These are phyloP conservation scores for Ceriops zippeliana DNA, from an alignment of 345 rosid genomes.

Conservation along the genomic window DNA sequence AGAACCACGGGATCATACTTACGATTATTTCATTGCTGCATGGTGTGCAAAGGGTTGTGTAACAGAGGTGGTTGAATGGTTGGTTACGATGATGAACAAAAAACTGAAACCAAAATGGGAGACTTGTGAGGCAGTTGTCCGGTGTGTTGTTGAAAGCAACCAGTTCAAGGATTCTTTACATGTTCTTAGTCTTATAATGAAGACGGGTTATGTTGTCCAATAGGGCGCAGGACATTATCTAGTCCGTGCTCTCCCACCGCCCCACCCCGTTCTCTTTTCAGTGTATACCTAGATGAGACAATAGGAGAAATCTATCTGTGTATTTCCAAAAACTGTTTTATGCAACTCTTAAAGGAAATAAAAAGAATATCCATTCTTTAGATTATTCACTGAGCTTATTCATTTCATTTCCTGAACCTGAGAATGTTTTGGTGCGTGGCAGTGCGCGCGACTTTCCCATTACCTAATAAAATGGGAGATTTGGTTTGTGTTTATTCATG, in stretches of 20 bases:
- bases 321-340: no score
- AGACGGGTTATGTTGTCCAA: constrained; percentile 24
- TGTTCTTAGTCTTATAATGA: constrained; percentile 25
- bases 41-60: constrained; percentile 25
- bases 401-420: no score
- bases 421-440: no score
- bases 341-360: no score
- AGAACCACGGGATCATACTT: constrained; percentile 19
- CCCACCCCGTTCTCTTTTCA: not conserved
- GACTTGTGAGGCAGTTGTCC: constrained; percentile 26
- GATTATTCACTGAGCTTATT: no score
- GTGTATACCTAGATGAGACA: constrained; percentile 12
- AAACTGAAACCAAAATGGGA: constrained; percentile 23
- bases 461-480: no score
- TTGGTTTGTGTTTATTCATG: no score
- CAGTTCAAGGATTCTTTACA: constrained; percentile 38
- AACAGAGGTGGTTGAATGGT: constrained; percentile 33
- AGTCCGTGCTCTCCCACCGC: constrained; percentile 27
- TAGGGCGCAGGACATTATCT: constrained; percentile 21
- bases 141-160: constrained; percentile 21
- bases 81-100: constrained; percentile 28
- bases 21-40: constrained; percentile 20
- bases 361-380: no score
- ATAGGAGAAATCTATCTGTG: no score
- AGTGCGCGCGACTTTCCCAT: no score